Evolutionary conservation across 192 early-diverging fungal genomes (phyloP).

Genomic region (Rhizoclosmatium globosum): DNA sequence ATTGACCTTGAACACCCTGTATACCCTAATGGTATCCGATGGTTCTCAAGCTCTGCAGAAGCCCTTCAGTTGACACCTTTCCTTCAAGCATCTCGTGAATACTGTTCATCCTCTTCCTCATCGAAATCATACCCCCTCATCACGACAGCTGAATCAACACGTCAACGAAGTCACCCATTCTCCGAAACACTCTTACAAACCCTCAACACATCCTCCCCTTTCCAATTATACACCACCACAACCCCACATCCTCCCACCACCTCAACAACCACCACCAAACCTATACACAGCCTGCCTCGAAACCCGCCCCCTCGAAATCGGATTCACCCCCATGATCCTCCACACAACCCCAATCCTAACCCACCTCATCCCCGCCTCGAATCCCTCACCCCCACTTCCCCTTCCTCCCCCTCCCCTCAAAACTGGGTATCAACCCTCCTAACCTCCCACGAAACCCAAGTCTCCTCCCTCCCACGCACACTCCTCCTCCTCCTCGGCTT

Average conservation of each 20-base stretch:
- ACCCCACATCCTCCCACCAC: neutral
- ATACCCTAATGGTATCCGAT: neutral
- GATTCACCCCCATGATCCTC: slow-evolving; percentile 3
- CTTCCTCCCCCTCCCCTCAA: neutral
- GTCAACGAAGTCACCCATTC: neutral
- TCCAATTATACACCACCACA: neutral
- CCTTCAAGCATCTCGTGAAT: neutral
- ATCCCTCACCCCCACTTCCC: neutral
- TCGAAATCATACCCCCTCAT: neutral
- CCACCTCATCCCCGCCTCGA: neutral
- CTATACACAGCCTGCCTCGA: neutral
- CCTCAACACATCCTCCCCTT: neutral
- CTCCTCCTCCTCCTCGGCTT: neutral
- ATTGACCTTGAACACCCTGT: slow-evolving; percentile 3
- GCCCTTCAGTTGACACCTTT: neutral
- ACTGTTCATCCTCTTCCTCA: neutral
- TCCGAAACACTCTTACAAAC: neutral
- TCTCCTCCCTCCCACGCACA: neutral
- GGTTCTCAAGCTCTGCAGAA: neutral
- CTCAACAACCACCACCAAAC: neutral
- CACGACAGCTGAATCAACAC: neutral
- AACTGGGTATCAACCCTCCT: neutral
- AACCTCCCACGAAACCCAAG: neutral
- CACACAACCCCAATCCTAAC: neutral
- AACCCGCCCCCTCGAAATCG: neutral